Conservation (phyloP, 176 grass and related monocot genomes). For the Poa pratensis region DNA sequence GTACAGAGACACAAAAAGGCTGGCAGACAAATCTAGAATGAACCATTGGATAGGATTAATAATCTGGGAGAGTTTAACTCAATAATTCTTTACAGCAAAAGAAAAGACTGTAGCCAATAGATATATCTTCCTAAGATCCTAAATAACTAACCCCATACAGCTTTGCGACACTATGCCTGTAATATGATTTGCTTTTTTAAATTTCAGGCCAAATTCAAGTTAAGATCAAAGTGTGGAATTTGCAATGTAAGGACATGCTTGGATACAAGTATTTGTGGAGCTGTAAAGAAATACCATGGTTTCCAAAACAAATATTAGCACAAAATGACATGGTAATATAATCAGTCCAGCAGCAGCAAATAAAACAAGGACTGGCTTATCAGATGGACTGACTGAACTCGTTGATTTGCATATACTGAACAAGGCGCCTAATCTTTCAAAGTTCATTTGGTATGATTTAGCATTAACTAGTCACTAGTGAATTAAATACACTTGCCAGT, state of each 20-base stretch:
- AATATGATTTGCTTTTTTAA: constrained; percentile 1
- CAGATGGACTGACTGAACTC: constrained; percentile 4
- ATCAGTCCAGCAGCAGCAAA: neutral
- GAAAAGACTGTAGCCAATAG: constrained; percentile 16
- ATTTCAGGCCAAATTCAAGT: neutral
- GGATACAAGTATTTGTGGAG: neutral
- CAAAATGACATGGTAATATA: neutral
- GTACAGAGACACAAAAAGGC: neutral
- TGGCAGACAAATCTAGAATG: neutral
- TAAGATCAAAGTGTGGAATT: neutral
- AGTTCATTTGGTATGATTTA: constrained; percentile 19
- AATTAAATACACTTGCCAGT: neutral
- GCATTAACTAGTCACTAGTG: constrained; percentile 4
- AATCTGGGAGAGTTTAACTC: neutral
- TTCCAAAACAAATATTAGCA: constrained; percentile 2
- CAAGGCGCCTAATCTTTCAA: neutral
- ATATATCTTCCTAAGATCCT: constrained; percentile 1
- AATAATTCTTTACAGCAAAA: constrained; percentile 20
- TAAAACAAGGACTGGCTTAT: neutral
- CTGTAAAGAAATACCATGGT: neutral
- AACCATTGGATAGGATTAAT: neutral
- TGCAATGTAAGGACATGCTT: neutral
- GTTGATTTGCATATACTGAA: neutral
- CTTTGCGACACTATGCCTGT: neutral
- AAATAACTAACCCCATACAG: neutral